Evolutionary conservation across 2,329 filamentous ascomycete genomes (phyloP).

Genomic region (Plectosphaerella plurivora): DNA sequence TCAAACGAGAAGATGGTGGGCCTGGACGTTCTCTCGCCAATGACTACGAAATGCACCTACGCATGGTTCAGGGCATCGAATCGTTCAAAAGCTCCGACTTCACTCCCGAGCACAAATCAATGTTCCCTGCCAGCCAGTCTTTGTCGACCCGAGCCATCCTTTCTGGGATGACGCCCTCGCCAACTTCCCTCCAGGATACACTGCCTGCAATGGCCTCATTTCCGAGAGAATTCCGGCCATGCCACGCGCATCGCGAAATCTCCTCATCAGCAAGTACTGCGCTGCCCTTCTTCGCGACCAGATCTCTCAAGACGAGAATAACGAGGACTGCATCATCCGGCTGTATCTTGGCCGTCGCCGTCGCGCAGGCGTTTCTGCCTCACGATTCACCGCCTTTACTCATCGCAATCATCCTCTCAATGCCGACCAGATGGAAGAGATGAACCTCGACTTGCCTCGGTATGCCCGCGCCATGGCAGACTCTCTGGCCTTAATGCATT

Average conservation of each 20-base stretch:
- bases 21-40: conserved; percentile 10
- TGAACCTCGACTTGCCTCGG: conserved; percentile 24
- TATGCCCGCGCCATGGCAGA: conserved; percentile 44
- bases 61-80: neutral
- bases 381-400: neutral
- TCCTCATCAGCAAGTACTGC: conserved; percentile 15
- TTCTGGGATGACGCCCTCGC: conserved; percentile 14
- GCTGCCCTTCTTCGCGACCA: neutral
- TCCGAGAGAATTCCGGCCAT: conserved; percentile 22
- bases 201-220: conserved; percentile 20
- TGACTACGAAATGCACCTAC: conserved; percentile 10
- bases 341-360: conserved; percentile 39
- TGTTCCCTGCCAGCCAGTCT: conserved; percentile 1
- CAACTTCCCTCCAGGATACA: conserved; percentile 13
- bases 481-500: conserved; percentile 41
- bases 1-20: conserved; percentile 13
- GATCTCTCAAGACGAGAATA: conserved; percentile 17
- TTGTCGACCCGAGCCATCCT: neutral
- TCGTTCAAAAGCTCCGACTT: neutral
- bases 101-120: neutral
- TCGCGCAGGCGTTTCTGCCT: neutral
- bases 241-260: conserved; percentile 4
- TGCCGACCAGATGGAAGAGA: conserved; percentile 41
- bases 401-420: conserved; percentile 13
- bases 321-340: conserved; percentile 44